These are phyloP conservation scores for Ochromonas danica DNA, from an alignment of 108 stramenopile species.

Conservation along the genomic window DNA sequence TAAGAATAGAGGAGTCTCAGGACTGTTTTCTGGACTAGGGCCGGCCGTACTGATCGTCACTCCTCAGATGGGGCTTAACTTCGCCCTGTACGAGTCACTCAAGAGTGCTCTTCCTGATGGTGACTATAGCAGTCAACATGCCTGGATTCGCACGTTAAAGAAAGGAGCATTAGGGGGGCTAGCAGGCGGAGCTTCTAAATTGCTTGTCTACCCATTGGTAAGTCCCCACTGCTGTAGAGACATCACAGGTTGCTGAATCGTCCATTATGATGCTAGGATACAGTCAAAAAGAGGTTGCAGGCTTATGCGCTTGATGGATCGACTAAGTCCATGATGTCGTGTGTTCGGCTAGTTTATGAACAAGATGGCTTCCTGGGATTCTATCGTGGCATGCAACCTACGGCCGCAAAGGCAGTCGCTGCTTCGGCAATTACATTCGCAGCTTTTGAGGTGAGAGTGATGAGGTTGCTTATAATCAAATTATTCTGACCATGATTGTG, in stretches of 20 bases:
- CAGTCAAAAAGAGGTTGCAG: conserved; percentile 87
- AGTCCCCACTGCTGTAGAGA: background rate
- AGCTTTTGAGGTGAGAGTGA: too few relatives aligned
- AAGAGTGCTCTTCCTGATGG: conserved; percentile 49
- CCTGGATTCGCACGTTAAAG: conserved; percentile 11
- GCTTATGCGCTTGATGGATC: conserved; percentile 63
- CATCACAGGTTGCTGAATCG: background rate
- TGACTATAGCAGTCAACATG: conserved; percentile 32
- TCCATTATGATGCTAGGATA: conserved; percentile 48
- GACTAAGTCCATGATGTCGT: conserved; percentile 66
- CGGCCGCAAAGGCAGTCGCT: conserved; percentile 59
- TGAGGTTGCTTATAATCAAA: too few relatives aligned
- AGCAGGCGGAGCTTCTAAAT: conserved; percentile 76
- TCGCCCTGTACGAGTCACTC: conserved; percentile 75
- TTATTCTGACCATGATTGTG: too few relatives aligned
- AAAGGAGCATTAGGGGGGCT: conserved; percentile 67
- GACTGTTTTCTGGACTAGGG: conserved; percentile 70
- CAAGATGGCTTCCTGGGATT: conserved; percentile 66
- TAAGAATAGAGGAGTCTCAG: conserved; percentile 59
- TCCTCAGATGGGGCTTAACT: conserved; percentile 90
- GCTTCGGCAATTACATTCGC: conserved; percentile 63
- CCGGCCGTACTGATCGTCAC: conserved; percentile 77
- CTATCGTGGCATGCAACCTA: conserved; percentile 69
- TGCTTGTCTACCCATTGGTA: conserved; percentile 80
- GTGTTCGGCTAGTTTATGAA: conserved; percentile 58